These are phyloP conservation scores for Coniella vitis DNA, from an alignment of 2,329 filamentous ascomycete species.

Conservation along the genomic window DNA sequence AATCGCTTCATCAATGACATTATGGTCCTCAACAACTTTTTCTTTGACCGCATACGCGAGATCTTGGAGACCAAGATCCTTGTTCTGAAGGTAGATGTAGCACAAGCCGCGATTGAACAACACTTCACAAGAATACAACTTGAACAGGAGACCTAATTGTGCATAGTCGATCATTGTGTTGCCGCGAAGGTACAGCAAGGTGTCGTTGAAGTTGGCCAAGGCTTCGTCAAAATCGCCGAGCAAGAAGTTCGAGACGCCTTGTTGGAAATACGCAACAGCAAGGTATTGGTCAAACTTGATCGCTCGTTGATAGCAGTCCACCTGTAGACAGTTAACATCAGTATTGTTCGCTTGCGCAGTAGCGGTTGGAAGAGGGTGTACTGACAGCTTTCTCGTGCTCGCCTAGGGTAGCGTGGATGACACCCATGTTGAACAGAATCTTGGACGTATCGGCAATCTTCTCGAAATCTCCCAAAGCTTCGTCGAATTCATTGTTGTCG, in stretches of 20 bases:
- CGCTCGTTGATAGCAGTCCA: slow-evolving; percentile 90
- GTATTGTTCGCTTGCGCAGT: not conserved
- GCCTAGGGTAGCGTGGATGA: slow-evolving; percentile 92
- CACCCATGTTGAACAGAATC: slow-evolving; percentile 96
- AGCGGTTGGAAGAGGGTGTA: slow-evolving; percentile 19
- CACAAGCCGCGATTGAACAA: slow-evolving; percentile 95
- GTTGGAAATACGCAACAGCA: slow-evolving; percentile 95
- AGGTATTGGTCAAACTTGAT: slow-evolving; percentile 90
- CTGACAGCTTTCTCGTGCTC: slow-evolving; percentile 93
- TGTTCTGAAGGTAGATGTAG: slow-evolving; percentile 94
- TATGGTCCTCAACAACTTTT: slow-evolving; percentile 92
- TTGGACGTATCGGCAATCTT: slow-evolving; percentile 91
- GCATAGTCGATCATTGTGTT: slow-evolving; percentile 98
- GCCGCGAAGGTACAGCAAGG: slow-evolving; percentile 84
- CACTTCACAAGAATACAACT: slow-evolving; percentile 94
- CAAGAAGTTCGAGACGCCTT: slow-evolving; percentile 96
- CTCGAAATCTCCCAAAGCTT: slow-evolving; percentile 75
- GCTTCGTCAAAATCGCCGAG: slow-evolving; percentile 97
- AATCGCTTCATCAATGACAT: slow-evolving; percentile 97
- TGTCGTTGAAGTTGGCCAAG: slow-evolving; percentile 97
- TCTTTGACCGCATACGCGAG: slow-evolving; percentile 86
- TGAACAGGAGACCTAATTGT: slow-evolving; percentile 90
- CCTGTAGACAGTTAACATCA: slow-evolving; percentile 42
- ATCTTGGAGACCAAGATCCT: slow-evolving; percentile 85
- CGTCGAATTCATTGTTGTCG: slow-evolving; percentile 96